Percentiles rank a stretch among this genome's conserved stretches.
phyloP scores from a whole-genome alignment of 2,329 filamentous ascomycete genomes.

The Teratosphaeriaceae sp. region DNA sequence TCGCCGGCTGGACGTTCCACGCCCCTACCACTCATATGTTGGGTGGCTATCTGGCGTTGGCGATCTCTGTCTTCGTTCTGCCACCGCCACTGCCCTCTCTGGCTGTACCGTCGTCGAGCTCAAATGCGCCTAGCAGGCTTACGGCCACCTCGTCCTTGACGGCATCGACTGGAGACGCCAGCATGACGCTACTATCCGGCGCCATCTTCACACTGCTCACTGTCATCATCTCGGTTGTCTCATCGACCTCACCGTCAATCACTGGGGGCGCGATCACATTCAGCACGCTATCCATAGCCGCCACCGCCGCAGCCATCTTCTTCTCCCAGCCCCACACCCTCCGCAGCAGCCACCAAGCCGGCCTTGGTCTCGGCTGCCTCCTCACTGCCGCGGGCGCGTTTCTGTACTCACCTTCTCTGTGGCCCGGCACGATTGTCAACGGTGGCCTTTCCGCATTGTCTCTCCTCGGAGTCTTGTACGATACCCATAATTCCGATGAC shows the following conservation, averaged over 20 bases:
- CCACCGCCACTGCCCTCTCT: constrained; percentile 40
- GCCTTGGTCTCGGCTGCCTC: constrained; percentile 29
- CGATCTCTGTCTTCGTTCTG: constrained; percentile 40
- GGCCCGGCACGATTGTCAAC: constrained; percentile 30
- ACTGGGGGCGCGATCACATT: constrained; percentile 31
- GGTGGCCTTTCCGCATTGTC: constrained; percentile 29
- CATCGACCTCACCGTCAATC: constrained; percentile 28
- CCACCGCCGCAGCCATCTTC: constrained; percentile 37
- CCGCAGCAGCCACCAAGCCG: constrained; percentile 30
- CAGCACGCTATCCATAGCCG: constrained; percentile 35
- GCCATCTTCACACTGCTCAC: constrained; percentile 31
- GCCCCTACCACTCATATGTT: constrained; percentile 27
- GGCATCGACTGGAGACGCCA: constrained; percentile 33
- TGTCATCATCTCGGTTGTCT: constrained; percentile 29
- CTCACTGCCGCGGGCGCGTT: constrained; percentile 27
- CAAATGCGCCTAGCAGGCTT: background rate
- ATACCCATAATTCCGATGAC: constrained; percentile 29
- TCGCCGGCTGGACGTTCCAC: constrained; percentile 25
- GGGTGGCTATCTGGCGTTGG: constrained; percentile 42
- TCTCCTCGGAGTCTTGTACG: constrained; percentile 34
- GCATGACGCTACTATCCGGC: constrained; percentile 38
- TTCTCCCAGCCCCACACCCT: constrained; percentile 37
- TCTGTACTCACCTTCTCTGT: constrained; percentile 29
- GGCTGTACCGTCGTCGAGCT: background rate
- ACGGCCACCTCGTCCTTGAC: constrained; percentile 26